A percentile compares a stretch with the other conserved stretches of the same genome.
phyloP scores from a whole-genome alignment of 805 yeast genomes.

The Candida nanaspora region DNA sequence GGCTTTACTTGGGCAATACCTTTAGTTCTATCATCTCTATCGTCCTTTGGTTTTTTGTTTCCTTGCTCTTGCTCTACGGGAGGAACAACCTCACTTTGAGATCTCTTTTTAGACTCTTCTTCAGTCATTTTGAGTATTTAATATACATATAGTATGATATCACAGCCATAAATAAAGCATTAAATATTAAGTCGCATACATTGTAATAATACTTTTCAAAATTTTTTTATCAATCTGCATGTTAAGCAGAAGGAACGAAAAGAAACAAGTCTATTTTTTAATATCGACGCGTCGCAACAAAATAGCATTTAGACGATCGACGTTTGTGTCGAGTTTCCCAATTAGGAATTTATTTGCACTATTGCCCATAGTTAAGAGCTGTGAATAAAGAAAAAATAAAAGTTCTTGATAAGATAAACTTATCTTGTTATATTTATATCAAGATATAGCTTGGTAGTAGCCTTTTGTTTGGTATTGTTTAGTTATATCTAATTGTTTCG shows the following conservation, averaged over 20 bases:
- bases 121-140: not conserved
- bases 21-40: slow-evolving; percentile 23
- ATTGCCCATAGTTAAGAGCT: not conserved
- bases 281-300: not conserved
- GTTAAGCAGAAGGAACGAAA: too few species aligned
- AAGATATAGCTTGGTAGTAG: too few species aligned
- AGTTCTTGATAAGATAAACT: too few species aligned
- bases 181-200: not conserved
- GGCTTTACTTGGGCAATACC: slow-evolving; percentile 76
- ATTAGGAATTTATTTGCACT: not conserved
- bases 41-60: too few species aligned
- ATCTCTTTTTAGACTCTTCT: slow-evolving; percentile 9
- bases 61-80: not conserved
- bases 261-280: too few species aligned
- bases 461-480: not conserved
- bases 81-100: not conserved
- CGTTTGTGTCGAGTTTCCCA: not conserved
- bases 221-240: not conserved
- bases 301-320: too few species aligned
- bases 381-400: not conserved
- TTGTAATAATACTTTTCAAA: not conserved
- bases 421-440: too few species aligned
- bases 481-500: too few species aligned
- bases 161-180: too few species aligned
- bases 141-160: too few species aligned